Base-by-base conservation (phyloP, 345 rosid genomes). In the Rhodamnia rubescens region DNA sequence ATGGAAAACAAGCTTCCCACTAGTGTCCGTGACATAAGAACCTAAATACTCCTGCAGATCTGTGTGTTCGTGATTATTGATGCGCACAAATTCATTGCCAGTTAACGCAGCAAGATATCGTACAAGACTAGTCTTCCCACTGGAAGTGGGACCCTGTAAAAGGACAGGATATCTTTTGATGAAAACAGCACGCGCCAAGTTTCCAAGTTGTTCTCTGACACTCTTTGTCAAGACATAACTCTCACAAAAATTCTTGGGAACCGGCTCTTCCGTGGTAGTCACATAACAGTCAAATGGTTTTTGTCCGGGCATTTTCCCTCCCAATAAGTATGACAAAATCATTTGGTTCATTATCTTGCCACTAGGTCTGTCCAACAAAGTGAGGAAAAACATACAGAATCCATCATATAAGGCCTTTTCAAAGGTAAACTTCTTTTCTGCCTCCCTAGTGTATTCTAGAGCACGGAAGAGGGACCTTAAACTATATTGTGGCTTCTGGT, bases 61-160 rank as follows among this genome's bases (percentile, higher is more conserved):
- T 27, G 99, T 95, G 86, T 97, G 98, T 83, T 97, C 99, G 85
- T 97, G 99, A 89, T 97, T 97, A 90, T 97, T 97, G 86, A 97
- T 94, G 64, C 98, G 93, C 82, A 97, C 96, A 90, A 97, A 97
- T 84, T 92, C 93, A 90, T 93, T 93, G 82, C 99, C 98, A 86
- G 96, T 97, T 86, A 90, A 85, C 61, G 96, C 88, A 75, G 99
- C 98, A 86, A 97, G 99, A 94, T 97, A 95, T 88, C 92, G 95
- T 61, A 97, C 99, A 87, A 97, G 98, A 88, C 99, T 97, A 83
- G 99, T 97, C 86, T 97, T 97, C 82, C 99, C 99, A 91, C 99
- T 95, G 36, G 99, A 97, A 80, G 99, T 96, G 57, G 98, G 98
- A 47, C 99, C 99, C 88, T 97, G 99, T 85, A 97, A 90, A 27